Evolutionary conservation across 2,329 filamentous ascomycete species (phyloP), one percentile per base, ranked within the genome.

Genomic region (Sodiomyces alkalinus): DNA sequence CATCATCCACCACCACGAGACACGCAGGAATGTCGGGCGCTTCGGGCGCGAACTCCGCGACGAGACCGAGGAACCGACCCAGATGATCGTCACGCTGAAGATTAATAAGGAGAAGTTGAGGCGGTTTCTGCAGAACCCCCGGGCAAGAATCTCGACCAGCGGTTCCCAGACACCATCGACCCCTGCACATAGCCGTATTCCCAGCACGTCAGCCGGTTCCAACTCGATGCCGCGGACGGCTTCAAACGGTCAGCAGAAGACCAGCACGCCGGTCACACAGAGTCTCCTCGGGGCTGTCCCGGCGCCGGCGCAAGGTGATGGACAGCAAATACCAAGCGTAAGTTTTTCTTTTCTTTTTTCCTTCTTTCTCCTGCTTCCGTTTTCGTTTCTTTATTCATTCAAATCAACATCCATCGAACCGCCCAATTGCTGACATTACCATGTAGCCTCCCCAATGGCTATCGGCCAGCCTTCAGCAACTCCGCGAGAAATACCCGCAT

Each of bases 371-470:
- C 54, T 26, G 68, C 64, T n/a, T 14, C 5, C 13, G 13, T 17
- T 7, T 14, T 16, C 23, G 3, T 22, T 7, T 13, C 10, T 11
- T 7, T 14, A 17, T 6, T 5, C 3, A 23, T 23, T 12, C 3
- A 14, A 7, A 12, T 8, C n/a, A 23, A 22, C 6, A n/a, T 22
- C 20, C 20, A 11, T 22, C 15, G 11, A 10, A 12, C 16, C 18
- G 7, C 23, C 20, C 13, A 18, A 3, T 12, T 21, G 16, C 35
- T 37, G 19, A 37, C 26, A 17, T 15, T 3, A 9, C 34, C 29
- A 22, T 42, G 34, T 33, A 92, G 83, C 82, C 85, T 33, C 86
- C 87, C n/a, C 62, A 70, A 32, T 96, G 90, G 90, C 78, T 98
- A 31, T 60, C 65, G 32, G 56, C 66, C 20, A 78, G 81, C 29